Base-by-base conservation (phyloP, 345 rosid species). In the Hirschfeldia incana region DNA sequence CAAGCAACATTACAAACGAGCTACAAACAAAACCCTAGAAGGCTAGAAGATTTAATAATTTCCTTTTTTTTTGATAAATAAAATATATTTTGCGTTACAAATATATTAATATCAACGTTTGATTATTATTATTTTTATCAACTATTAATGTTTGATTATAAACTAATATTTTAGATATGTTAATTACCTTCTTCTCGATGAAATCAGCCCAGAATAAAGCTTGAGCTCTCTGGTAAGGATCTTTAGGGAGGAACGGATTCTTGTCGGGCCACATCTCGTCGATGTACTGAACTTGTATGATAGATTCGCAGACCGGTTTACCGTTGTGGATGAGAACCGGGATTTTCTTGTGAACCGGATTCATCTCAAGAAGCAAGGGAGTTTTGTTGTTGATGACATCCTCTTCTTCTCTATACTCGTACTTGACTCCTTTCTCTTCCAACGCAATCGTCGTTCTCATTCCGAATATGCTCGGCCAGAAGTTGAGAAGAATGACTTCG, bases 311-410 rank as follows among this genome's bases (percentile, higher is more conserved):
- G 37, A 76, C 61, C 37, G 80, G 69, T 69, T 76, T 76, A 69
- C 75, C 75, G 2, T 76, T 76, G 29, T 76, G 80, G 17, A 76
- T 76, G 29, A 76, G 49, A 61, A 69, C 64, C 69, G 80, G 80
- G 5, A 69, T 62, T 0, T 33, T 61, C 27, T 69, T 76, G 55
- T 76, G 29, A 69, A 76, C 6, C 51, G 80, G 80, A 33, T 76
- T 76, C 80, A 69, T 76, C 74, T 76, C 53, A 6, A 76, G 53
- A 46, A 76, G 80, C 29, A 76, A 76, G 4, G 36, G 17, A 21
- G 69, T 76, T 42, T 69, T 76, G 80, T 61, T 61, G 6, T 21
- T 55, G 61, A 55, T 39, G 34, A 76, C 5, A 17, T 42, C 49
- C 49, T 68, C 63, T 4, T 76, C 69, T 76, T 69, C 74, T 59